phyloP scores from a whole-genome alignment of 2,329 filamentous ascomycete species.

The Aureobasidium sp. region DNA sequence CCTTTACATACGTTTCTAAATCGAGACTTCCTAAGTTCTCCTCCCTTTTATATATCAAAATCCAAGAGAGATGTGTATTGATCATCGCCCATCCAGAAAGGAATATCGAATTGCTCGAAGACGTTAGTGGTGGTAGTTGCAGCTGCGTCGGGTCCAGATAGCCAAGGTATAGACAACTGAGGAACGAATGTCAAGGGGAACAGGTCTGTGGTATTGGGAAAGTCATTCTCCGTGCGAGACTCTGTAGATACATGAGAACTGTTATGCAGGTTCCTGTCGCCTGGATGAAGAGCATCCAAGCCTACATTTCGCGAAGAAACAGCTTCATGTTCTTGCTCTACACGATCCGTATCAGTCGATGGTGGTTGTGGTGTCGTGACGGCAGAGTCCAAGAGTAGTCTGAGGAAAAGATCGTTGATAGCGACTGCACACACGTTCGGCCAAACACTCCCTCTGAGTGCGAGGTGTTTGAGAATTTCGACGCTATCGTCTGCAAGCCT shows the following conservation, averaged over 20 bases:
- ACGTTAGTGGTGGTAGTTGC: conserved; percentile 28
- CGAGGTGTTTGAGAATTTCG: conserved; percentile 23
- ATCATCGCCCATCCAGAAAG: conserved; percentile 40
- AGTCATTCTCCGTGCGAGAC: too few relatives aligned
- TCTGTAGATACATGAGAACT: too few relatives aligned
- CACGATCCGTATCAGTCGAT: neutral
- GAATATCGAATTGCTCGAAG: conserved; percentile 40
- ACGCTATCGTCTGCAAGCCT: conserved; percentile 28
- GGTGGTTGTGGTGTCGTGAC: neutral
- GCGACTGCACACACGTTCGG: conserved; percentile 24
- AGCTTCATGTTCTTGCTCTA: neutral
- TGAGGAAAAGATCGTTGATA: conserved; percentile 23
- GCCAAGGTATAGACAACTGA: neutral
- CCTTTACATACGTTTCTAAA: too few relatives aligned
- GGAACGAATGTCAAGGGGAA: neutral
- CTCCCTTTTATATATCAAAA: neutral
- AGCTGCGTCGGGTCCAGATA: neutral
- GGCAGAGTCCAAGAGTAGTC: neutral
- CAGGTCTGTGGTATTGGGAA: neutral
- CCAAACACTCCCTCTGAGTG: conserved; percentile 23
- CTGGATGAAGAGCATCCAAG: neutral
- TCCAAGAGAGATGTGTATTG: conserved; percentile 28
- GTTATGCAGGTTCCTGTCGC: too few relatives aligned
- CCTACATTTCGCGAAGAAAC: too few relatives aligned
- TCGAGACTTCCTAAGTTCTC: too few relatives aligned